Evolutionary conservation across 2,329 filamentous ascomycete genomes (phyloP).

Genomic region (Triangularia setosa): DNA sequence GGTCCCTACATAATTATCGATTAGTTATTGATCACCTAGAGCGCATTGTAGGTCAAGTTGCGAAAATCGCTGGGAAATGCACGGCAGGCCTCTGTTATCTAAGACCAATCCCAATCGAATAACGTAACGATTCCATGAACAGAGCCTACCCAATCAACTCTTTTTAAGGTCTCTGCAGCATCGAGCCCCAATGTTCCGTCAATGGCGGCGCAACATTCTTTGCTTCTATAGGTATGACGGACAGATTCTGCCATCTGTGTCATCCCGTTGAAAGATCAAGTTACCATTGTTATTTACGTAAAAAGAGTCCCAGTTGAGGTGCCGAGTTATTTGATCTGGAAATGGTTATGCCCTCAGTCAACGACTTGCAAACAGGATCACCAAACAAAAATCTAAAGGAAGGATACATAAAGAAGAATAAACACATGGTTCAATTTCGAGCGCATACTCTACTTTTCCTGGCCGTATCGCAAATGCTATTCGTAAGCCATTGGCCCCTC

Average conservation of each 20-base stretch:
- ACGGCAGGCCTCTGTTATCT: constrained; percentile 3
- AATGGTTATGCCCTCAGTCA: neutral
- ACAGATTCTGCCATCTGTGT: neutral
- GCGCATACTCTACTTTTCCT: neutral
- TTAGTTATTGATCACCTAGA: no score
- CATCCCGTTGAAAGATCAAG: neutral
- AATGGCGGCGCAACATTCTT: neutral
- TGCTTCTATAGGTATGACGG: neutral
- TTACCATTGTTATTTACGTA: neutral
- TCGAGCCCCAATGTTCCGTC: neutral
- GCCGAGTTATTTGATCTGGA: neutral
- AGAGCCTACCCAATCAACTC: neutral
- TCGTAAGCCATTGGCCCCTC: no score
- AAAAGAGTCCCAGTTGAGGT: neutral
- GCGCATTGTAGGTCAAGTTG: neutral
- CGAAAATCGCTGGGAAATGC: neutral
- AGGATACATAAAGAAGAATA: neutral
- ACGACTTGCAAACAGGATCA: neutral
- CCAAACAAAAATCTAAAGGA: no score
- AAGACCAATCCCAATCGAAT: constrained; percentile 9
- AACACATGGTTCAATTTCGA: neutral
- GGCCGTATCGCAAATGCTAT: no score
- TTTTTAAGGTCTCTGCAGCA: neutral
- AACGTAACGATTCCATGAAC: constrained; percentile 1
- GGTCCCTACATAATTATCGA: no score